Evolutionary conservation across 1,284 basidiomycete genomes (phyloP), one percentile per base, ranked within the genome.

Genomic region (Omphalotus olearius): DNA sequence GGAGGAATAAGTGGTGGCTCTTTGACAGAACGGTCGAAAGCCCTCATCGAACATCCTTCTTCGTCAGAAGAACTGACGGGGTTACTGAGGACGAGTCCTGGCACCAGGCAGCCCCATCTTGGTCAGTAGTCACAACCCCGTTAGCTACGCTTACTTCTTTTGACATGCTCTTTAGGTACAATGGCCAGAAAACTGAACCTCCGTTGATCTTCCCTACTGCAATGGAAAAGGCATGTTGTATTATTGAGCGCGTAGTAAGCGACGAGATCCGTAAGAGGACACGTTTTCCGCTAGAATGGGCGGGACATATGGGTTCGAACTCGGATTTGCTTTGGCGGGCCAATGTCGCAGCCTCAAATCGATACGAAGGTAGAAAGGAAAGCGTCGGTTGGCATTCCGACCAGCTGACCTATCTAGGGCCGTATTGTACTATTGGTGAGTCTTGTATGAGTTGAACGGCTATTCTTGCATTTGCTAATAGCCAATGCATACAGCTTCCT

Each of bases 321-420:
- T 60, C 59, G 17, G 50, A 55, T 36, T 64, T 76, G 38, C 63
- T 71, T 11, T 98, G 94, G 94, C 73, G 79, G 44, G 92, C 94
- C 0, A 96, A 94, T 60, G 90, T 95, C 20, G 93, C 93, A 3
- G 94, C 91, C 0, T 83, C 91, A 3, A 98, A 98, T 62, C 86
- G 91, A 59, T 98, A 97, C 61, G 79, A 85, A 70, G 94, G 93
- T 3, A 78, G 80, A 6, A 85, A 86, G 58, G 90, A 93, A 64
- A 84, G 83, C 48, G 92, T 96, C 3, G 93, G 93, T 0, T 87
- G 82, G 65, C 93, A 96, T 64, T 86, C 91, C 1, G 94, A 88
- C 63, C 80, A 84, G 53, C 64, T 80, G 46, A 88, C 85, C 37
- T 88, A 92, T 69, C 76, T 97, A 10, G 94, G 94, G 1, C 94